Percentiles rank a stretch among this genome's conserved stretches.
phyloP scores from a whole-genome alignment of 371 early-diverging fungal genomes.

The Mucor racemosus region DNA sequence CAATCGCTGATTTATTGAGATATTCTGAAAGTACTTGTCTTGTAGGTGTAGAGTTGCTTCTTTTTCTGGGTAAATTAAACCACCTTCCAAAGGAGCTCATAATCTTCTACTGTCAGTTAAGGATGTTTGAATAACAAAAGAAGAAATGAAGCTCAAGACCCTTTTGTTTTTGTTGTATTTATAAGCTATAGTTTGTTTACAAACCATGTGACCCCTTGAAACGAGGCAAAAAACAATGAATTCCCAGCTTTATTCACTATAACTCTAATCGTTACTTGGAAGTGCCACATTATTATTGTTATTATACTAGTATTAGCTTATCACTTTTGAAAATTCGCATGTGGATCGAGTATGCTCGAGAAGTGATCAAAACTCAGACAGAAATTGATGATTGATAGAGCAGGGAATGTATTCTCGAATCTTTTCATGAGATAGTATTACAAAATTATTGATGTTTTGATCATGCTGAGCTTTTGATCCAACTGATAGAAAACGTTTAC shows the following conservation, averaged over 20 bases:
- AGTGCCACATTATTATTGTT: not conserved
- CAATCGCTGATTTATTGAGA: not conserved
- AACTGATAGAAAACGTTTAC: too few relatives aligned
- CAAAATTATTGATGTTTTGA: too few relatives aligned
- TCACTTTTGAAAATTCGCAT: too few relatives aligned
- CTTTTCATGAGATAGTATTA: too few relatives aligned
- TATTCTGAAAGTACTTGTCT: slow-evolving; percentile 1
- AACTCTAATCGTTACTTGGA: too few relatives aligned
- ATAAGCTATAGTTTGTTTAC: slow-evolving; percentile 4
- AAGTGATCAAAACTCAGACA: too few relatives aligned
- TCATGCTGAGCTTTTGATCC: too few relatives aligned
- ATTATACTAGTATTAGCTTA: too few relatives aligned
- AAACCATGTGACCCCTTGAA: slow-evolving; percentile 6
- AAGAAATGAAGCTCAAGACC: not conserved
- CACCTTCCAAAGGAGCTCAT: slow-evolving; percentile 11
- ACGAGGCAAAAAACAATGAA: not conserved
- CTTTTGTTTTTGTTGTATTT: not conserved
- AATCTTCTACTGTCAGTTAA: not conserved
- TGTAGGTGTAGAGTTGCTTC: slow-evolving; percentile 9
- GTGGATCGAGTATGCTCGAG: too few relatives aligned
- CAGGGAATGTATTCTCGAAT: too few relatives aligned
- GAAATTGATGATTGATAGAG: too few relatives aligned
- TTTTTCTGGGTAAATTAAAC: slow-evolving; percentile 10
- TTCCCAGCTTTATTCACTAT: not conserved
- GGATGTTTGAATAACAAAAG: not conserved